Evolutionary conservation across 345 rosid species (phyloP).

Genomic region (Sisymbrium altissimum): DNA sequence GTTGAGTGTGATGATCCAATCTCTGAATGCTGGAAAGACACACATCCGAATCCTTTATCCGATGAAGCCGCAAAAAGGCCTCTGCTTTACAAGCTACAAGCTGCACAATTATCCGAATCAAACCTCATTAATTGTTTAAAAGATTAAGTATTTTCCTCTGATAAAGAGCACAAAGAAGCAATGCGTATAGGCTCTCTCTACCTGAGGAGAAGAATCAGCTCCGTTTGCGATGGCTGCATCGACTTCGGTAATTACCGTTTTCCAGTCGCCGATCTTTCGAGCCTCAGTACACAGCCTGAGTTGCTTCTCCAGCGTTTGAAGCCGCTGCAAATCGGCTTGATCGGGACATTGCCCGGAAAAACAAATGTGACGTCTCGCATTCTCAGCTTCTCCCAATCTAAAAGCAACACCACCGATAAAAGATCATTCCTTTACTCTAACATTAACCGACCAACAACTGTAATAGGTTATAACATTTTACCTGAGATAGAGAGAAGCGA

Average conservation of each 20-base stretch:
- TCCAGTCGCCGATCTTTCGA: conserved; percentile 84
- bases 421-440: not conserved
- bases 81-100: conserved; percentile 86
- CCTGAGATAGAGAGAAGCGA: conserved; percentile 86
- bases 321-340: conserved; percentile 60
- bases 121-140: not conserved
- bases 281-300: conserved; percentile 63
- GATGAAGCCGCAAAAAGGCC: conserved; percentile 80
- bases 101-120: conserved; percentile 41
- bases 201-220: conserved; percentile 87
- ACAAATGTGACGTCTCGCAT: conserved; percentile 59
- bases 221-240: conserved; percentile 78
- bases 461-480: not conserved
- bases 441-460: not conserved
- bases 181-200: conserved; percentile 27
- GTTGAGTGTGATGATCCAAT: conserved; percentile 29
- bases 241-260: conserved; percentile 45
- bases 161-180: not conserved
- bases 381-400: conserved; percentile 83
- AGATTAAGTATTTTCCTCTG: not conserved
- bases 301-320: conserved; percentile 77
- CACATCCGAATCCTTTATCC: conserved; percentile 64
- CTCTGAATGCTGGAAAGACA: conserved; percentile 48
- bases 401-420: not conserved
- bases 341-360: conserved; percentile 62